These are phyloP conservation scores for Nannizziopsis barbatae DNA, from an alignment of 2,329 filamentous ascomycete genomes.

Conservation along the genomic window DNA sequence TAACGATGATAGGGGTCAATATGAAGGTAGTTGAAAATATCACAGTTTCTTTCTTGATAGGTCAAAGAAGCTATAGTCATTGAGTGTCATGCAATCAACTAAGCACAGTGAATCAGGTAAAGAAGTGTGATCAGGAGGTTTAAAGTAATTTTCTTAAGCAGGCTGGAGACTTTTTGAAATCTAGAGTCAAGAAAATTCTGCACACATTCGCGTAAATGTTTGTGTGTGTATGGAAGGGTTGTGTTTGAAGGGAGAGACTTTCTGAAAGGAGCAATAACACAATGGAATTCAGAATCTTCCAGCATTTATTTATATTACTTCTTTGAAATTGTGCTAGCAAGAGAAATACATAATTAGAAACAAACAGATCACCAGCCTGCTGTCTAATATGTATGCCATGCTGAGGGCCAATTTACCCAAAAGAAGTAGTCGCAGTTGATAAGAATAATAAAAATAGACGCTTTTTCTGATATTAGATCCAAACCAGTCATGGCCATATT, in stretches of 20 bases:
- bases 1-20: not conserved
- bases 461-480: not conserved
- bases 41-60: not conserved
- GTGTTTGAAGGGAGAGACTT: not conserved
- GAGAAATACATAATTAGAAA: no score
- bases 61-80: not conserved
- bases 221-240: not conserved
- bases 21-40: not conserved
- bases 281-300: not conserved
- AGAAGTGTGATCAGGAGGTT: not conserved
- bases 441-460: not conserved
- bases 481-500: conserved; percentile 47
- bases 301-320: not conserved
- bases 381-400: no score
- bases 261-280: not conserved
- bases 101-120: not conserved
- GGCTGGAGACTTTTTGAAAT: not conserved
- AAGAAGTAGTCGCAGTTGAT: not conserved
- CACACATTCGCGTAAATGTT: no score
- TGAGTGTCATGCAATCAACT: not conserved
- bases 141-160: not conserved
- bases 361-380: no score
- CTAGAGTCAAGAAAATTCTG: no score
- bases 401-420: no score
- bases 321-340: not conserved